phyloP scores from a whole-genome alignment of 1,284 basidiomycete genomes.

The Amylostereum areolatum region DNA sequence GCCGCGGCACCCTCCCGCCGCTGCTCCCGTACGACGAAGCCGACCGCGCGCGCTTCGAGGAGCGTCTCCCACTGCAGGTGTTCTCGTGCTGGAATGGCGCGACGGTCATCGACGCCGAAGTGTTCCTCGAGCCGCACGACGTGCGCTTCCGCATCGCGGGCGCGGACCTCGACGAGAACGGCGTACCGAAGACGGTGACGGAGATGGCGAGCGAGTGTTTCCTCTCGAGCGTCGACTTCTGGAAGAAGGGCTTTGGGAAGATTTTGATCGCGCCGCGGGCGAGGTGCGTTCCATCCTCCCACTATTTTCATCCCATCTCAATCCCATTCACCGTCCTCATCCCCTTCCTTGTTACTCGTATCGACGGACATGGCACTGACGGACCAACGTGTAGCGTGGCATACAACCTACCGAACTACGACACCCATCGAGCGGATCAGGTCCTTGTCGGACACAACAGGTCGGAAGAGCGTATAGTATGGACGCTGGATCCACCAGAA shows the following conservation, averaged over 20 bases:
- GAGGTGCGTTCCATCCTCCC: slow-evolving; percentile 11
- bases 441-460: background rate
- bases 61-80: slow-evolving; percentile 30
- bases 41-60: slow-evolving; percentile 21
- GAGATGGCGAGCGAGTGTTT: slow-evolving; percentile 29
- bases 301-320: too few relatives aligned
- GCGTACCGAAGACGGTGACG: slow-evolving; percentile 8
- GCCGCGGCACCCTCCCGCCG: slow-evolving; percentile 1
- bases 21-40: slow-evolving; percentile 23
- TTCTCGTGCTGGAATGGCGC: slow-evolving; percentile 30
- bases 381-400: background rate
- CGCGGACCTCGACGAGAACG: slow-evolving; percentile 12
- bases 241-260: slow-evolving; percentile 28
- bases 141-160: slow-evolving; percentile 14
- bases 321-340: too few relatives aligned
- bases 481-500: background rate
- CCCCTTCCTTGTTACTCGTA: too few relatives aligned
- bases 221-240: slow-evolving; percentile 32
- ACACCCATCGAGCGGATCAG: background rate
- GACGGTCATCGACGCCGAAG: slow-evolving; percentile 25
- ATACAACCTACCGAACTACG: slow-evolving; percentile 2
- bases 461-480: background rate
- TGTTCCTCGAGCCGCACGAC: slow-evolving; percentile 11
- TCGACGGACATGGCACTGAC: background rate
- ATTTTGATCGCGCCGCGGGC: slow-evolving; percentile 24